A percentile compares a stretch with the other conserved stretches of the same genome.
phyloP scores from a whole-genome alignment of 352 stramenopile species.

The Pythium oligandrum region DNA sequence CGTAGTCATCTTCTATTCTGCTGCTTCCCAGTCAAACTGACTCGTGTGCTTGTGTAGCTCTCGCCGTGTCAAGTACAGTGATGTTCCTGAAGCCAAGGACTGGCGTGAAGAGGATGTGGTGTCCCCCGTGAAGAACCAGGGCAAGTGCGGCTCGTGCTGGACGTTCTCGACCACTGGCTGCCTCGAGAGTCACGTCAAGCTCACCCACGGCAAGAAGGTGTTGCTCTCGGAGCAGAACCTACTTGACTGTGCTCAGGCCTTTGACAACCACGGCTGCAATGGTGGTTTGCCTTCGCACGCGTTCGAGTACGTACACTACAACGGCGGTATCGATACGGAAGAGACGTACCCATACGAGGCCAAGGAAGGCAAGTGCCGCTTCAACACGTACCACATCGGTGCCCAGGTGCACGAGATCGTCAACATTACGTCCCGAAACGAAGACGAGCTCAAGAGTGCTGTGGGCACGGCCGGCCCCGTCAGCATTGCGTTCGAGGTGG shows the following conservation, averaged over 20 bases:
- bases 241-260: conserved; percentile 92
- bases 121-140: conserved; percentile 98
- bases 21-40: background rate
- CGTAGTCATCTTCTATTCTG: conserved; percentile 1
- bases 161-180: conserved; percentile 97
- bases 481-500: conserved; percentile 84
- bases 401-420: conserved; percentile 71
- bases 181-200: conserved; percentile 95
- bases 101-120: conserved; percentile 93
- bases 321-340: conserved; percentile 81
- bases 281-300: conserved; percentile 96
- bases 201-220: conserved; percentile 90
- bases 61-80: conserved; percentile 15
- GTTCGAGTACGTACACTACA: conserved; percentile 95
- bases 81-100: conserved; percentile 89
- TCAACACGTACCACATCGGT: conserved; percentile 66
- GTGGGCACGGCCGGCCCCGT: conserved; percentile 69
- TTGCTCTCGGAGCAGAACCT: conserved; percentile 97
- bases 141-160: conserved; percentile 98
- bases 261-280: conserved; percentile 95
- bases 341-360: conserved; percentile 73
- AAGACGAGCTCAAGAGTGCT: conserved; percentile 65
- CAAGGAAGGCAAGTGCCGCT: conserved; percentile 78
- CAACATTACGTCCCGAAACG: conserved; percentile 81
- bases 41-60: background rate